phyloP scores from a whole-genome alignment of 768 basidiomycete genomes.

The Pholiota molesta region DNA sequence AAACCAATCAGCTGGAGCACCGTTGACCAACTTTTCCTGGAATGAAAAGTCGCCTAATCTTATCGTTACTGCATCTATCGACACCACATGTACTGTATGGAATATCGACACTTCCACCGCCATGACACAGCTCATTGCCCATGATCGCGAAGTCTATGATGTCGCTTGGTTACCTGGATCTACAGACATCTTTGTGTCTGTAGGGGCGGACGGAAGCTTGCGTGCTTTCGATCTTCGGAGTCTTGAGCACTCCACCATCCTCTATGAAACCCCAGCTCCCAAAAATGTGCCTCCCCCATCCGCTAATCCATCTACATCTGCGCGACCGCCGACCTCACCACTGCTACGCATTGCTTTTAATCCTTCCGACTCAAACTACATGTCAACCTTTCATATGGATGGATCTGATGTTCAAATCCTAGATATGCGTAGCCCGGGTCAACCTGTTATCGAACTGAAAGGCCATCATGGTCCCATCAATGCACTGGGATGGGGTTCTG shows the following conservation, averaged over 20 bases:
- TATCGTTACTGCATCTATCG: constrained; percentile 96
- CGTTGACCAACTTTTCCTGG: constrained; percentile 97
- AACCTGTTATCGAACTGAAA: constrained; percentile 89
- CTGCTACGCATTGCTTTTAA: constrained; percentile 90
- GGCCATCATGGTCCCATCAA: constrained; percentile 85
- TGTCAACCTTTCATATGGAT: constrained; percentile 97
- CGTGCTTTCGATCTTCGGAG: constrained; percentile 96
- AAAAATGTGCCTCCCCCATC: constrained; percentile 67
- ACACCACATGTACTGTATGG: constrained; percentile 99
- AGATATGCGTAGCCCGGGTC: constrained; percentile 96
- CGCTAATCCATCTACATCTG: constrained; percentile 57
- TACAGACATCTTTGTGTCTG: constrained; percentile 96
- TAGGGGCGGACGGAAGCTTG: constrained; percentile 95
- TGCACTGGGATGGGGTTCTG: constrained; percentile 88
- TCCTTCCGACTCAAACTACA: constrained; percentile 90
- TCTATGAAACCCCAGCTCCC: constrained; percentile 90
- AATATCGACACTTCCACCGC: constrained; percentile 94
- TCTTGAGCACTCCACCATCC: constrained; percentile 96
- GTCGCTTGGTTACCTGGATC: constrained; percentile 98
- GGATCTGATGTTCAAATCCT: constrained; percentile 88
- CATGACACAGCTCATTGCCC: constrained; percentile 96
- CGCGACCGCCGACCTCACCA: constrained; percentile 77
- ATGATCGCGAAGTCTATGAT: constrained; percentile 95
- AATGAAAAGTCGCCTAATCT: constrained; percentile 89
- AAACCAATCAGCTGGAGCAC: constrained; percentile 80